Percentiles rank a stretch among this genome's conserved stretches.
Evolutionary conservation across 176 grass and related monocot species (phyloP).

Genomic region (Zea mays): DNA sequence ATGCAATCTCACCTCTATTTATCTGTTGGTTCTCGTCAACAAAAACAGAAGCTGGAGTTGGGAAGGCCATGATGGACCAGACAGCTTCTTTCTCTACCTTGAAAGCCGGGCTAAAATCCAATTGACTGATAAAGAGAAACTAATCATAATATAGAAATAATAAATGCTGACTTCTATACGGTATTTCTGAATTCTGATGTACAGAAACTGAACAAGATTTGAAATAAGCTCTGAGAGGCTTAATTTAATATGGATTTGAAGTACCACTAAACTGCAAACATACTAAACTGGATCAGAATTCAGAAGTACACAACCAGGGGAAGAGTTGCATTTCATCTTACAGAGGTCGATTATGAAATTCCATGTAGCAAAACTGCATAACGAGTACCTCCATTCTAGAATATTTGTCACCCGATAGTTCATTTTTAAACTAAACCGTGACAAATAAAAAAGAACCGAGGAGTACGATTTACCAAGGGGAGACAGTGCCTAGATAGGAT

Average conservation of each 20-base stretch:
- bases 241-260: neutral
- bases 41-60: slow-evolving; percentile 37
- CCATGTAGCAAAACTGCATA: neutral
- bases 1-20: too few relatives aligned
- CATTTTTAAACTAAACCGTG: too few relatives aligned
- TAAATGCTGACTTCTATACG: neutral
- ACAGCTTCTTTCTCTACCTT: slow-evolving; percentile 23
- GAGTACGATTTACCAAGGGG: neutral
- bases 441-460: too few relatives aligned
- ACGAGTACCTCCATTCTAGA: too few relatives aligned
- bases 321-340: neutral
- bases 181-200: neutral
- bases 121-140: neutral
- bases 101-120: neutral
- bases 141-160: slow-evolving; percentile 20
- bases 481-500: neutral
- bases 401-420: too few relatives aligned
- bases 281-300: neutral
- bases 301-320: neutral
- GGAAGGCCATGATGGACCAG: slow-evolving; percentile 53
- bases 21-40: slow-evolving; percentile 53
- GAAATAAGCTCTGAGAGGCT: neutral
- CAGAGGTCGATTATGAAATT: neutral
- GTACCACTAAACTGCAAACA: neutral
- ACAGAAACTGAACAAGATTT: neutral